Conservation (phyloP, 2,329 filamentous ascomycete genomes). For the Ophiostoma populinum region DNA sequence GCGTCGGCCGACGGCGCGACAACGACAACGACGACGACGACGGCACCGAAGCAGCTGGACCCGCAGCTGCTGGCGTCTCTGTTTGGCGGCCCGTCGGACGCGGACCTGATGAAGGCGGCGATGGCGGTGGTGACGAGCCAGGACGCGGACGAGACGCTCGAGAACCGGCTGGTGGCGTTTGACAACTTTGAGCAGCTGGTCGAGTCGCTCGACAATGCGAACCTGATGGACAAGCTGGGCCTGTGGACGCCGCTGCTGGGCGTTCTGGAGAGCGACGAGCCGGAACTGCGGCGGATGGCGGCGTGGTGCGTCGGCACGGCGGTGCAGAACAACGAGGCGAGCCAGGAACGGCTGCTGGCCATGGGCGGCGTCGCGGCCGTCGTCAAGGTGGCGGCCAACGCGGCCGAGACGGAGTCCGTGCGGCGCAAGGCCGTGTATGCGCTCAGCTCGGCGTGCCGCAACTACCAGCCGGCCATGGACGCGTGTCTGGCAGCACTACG, state of each 20-base stretch:
- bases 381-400: slow-evolving; percentile 43
- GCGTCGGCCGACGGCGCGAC: slow-evolving; percentile 3
- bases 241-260: slow-evolving; percentile 70
- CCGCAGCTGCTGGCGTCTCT: slow-evolving; percentile 56
- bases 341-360: slow-evolving; percentile 53
- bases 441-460: slow-evolving; percentile 69
- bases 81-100: slow-evolving; percentile 72
- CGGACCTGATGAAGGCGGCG: slow-evolving; percentile 74
- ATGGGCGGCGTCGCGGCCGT: slow-evolving; percentile 54
- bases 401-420: slow-evolving; percentile 38
- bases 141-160: slow-evolving; percentile 36
- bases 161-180: slow-evolving; percentile 68
- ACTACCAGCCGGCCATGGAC: slow-evolving; percentile 74
- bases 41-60: slow-evolving; percentile 35
- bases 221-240: slow-evolving; percentile 64
- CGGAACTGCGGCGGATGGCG: slow-evolving; percentile 64
- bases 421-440: slow-evolving; percentile 82
- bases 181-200: slow-evolving; percentile 92
- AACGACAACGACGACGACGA: slow-evolving; percentile 12
- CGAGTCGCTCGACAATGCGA: slow-evolving; percentile 89
- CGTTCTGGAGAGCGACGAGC: slow-evolving; percentile 49
- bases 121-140: slow-evolving; percentile 53
- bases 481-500: slow-evolving; percentile 42
- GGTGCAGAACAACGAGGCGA: slow-evolving; percentile 84
- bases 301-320: slow-evolving; percentile 92